phyloP scores from a whole-genome alignment of 192 early-diverging fungal species.

The Coemansia biformis region DNA sequence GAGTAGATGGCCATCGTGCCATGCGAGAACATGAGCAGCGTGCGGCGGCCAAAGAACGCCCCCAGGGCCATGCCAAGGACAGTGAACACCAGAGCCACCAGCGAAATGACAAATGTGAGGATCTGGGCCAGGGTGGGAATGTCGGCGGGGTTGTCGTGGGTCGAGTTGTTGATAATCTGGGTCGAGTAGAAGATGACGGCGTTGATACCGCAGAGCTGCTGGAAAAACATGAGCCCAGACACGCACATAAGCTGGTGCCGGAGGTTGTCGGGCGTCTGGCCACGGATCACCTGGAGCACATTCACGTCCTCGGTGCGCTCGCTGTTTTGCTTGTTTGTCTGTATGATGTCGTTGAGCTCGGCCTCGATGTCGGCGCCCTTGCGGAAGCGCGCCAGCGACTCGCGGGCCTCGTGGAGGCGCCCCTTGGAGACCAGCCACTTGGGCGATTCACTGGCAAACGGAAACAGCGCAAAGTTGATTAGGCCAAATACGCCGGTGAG shows the following conservation, averaged over 20 bases:
- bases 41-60: conserved; percentile 65
- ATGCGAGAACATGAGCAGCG: conserved; percentile 64
- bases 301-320: conserved; percentile 40
- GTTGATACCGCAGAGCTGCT: conserved; percentile 84
- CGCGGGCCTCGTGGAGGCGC: conserved; percentile 55
- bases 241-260: conserved; percentile 60
- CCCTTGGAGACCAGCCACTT: conserved; percentile 64
- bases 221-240: conserved; percentile 63
- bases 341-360: conserved; percentile 62
- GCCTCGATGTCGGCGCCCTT: conserved; percentile 52
- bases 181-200: conserved; percentile 84
- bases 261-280: conserved; percentile 52
- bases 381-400: conserved; percentile 52
- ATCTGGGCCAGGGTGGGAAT: conserved; percentile 52
- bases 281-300: conserved; percentile 53
- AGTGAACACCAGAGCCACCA: conserved; percentile 45
- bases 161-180: conserved; percentile 64
- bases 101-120: conserved; percentile 43
- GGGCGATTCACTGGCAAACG: conserved; percentile 73
- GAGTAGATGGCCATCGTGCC: conserved; percentile 60
- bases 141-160: conserved; percentile 38
- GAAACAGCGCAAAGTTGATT: conserved; percentile 55
- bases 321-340: conserved; percentile 37
- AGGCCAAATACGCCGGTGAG: conserved; percentile 60
- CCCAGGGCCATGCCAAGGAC: conserved; percentile 54